These are phyloP conservation scores for Entomortierella lignicola DNA, from an alignment of 192 early-diverging fungal species.

Conservation along the genomic window DNA sequence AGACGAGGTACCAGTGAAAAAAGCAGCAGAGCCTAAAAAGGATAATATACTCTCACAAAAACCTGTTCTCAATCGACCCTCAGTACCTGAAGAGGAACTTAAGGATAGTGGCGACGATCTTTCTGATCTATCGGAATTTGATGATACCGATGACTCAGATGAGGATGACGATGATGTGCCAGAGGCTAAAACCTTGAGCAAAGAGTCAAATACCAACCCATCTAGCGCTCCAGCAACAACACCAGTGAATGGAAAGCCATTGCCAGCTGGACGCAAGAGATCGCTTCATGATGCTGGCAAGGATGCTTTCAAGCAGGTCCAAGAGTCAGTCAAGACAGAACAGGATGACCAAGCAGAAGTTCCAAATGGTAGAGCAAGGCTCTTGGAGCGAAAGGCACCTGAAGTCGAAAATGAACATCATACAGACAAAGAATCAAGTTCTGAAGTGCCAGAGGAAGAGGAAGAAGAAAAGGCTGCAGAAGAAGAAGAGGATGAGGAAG, in stretches of 20 bases:
- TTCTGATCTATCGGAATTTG: conserved; percentile 50
- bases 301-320: conserved; percentile 6
- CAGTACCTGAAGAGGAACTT: conserved; percentile 36
- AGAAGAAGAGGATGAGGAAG: conserved; percentile 23
- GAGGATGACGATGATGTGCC: conserved; percentile 34
- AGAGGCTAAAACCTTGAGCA: conserved; percentile 2
- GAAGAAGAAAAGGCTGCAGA: conserved; percentile 12
- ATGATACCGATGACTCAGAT: conserved; percentile 50
- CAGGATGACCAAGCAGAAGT: conserved; percentile 22
- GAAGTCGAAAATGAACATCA: conserved; percentile 17
- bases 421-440: conserved; percentile 30
- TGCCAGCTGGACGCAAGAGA: conserved; percentile 27
- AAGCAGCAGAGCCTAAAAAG: conserved; percentile 3
- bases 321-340: conserved; percentile 22
- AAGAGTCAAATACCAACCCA: conserved; percentile 4
- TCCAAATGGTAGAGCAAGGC: conserved; percentile 26
- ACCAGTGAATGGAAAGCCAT: background rate
- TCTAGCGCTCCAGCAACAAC: conserved; percentile 4
- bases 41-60: conserved; percentile 29
- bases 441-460: conserved; percentile 27
- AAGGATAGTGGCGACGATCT: conserved; percentile 54
- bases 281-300: conserved; percentile 18
- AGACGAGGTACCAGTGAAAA: conserved; percentile 8
- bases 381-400: conserved; percentile 12
- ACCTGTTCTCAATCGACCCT: conserved; percentile 33